phyloP scores from a whole-genome alignment of 768 basidiomycete genomes.

The Scleroderma citrinum region DNA sequence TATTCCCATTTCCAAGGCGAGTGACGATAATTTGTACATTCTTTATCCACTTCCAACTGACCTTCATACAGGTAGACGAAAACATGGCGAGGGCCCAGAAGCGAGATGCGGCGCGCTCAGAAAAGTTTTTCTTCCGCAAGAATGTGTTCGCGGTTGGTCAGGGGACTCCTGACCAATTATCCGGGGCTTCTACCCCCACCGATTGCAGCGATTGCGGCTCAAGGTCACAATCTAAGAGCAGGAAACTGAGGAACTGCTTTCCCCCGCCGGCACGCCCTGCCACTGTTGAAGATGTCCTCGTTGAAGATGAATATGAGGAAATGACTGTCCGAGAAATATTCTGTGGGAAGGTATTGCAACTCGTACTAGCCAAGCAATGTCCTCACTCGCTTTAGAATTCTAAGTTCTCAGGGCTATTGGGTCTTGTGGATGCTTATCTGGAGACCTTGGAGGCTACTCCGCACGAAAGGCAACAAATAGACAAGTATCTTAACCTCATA shows the following conservation, averaged over 20 bases:
- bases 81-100: slow-evolving; percentile 91
- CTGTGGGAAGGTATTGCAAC: slow-evolving; percentile 71
- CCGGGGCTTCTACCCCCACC: slow-evolving; percentile 33
- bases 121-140: slow-evolving; percentile 88
- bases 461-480: slow-evolving; percentile 53
- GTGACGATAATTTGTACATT: not conserved
- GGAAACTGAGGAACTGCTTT: slow-evolving; percentile 69
- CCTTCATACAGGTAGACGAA: slow-evolving; percentile 73
- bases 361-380: not conserved
- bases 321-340: slow-evolving; percentile 92
- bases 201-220: slow-evolving; percentile 28
- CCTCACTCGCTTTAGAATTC: slow-evolving; percentile 39
- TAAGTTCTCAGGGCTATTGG: slow-evolving; percentile 73
- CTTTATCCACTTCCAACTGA: not conserved
- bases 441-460: slow-evolving; percentile 76
- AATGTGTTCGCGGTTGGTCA: slow-evolving; percentile 61
- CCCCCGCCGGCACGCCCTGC: slow-evolving; percentile 43
- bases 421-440: slow-evolving; percentile 78
- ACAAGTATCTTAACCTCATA: slow-evolving; percentile 76
- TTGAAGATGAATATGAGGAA: slow-evolving; percentile 85
- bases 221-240: slow-evolving; percentile 45
- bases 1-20: slow-evolving; percentile 92
- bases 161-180: slow-evolving; percentile 35
- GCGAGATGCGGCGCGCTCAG: slow-evolving; percentile 66
- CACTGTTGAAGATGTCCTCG: slow-evolving; percentile 44